Conservation (phyloP, 2,329 filamentous ascomycete species). For the Hypoxylon sp. region DNA sequence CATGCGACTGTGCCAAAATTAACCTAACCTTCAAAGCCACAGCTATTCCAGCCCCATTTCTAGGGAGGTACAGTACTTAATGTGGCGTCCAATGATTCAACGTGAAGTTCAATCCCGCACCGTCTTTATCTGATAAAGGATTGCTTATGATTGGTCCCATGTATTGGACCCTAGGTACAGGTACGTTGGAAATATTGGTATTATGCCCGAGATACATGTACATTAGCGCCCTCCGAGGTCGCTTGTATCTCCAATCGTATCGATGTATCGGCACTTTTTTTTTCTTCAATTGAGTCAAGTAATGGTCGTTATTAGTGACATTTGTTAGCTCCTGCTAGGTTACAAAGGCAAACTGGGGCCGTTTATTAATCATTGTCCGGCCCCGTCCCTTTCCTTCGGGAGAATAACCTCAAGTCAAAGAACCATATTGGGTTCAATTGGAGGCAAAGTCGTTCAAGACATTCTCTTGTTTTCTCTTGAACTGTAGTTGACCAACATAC, state of each 20-base stretch:
- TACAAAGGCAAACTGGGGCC: constrained; percentile 35
- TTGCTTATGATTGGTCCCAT: constrained; percentile 21
- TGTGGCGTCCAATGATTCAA: constrained; percentile 5
- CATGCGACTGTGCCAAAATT: constrained; percentile 18
- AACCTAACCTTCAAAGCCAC: constrained; percentile 10
- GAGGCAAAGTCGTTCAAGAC: constrained; percentile 7
- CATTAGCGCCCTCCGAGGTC: constrained; percentile 47
- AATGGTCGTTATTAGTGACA: constrained; percentile 11
- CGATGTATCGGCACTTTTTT: constrained; percentile 37
- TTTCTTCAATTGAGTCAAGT: constrained; percentile 36
- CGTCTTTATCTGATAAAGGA: constrained; percentile 9
- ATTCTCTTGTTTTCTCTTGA: constrained; percentile 7
- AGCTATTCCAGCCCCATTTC: background rate
- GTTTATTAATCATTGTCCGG: constrained; percentile 35
- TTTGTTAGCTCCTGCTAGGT: constrained; percentile 1
- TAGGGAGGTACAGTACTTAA: background rate
- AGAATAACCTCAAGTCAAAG: constrained; percentile 28
- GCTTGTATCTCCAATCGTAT: constrained; percentile 33
- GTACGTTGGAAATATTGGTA: background rate
- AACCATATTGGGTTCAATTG: constrained; percentile 25
- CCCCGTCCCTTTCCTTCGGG: constrained; percentile 31
- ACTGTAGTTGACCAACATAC: constrained; percentile 3
- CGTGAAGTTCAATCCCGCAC: background rate
- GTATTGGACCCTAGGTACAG: constrained; percentile 5
- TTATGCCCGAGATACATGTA: constrained; percentile 8